Percentiles rank a stretch among this genome's conserved stretches.
Evolutionary conservation across 2,329 filamentous ascomycete genomes (phyloP).

Genomic region (Gnomoniopsis smithogilvyi): DNA sequence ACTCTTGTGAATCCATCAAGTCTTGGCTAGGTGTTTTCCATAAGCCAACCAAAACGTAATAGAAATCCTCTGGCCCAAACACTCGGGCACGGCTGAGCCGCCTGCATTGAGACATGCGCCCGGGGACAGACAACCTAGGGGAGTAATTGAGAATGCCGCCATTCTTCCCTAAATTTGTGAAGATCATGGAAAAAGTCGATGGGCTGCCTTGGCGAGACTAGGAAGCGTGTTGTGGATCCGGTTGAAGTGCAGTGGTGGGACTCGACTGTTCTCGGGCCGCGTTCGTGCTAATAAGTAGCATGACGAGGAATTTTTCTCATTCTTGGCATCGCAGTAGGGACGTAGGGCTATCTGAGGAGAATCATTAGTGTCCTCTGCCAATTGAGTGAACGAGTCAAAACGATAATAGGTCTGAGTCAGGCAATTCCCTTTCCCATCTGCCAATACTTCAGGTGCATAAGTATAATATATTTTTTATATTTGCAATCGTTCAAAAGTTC

Average conservation of each 20-base stretch:
- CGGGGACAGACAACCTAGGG: neutral
- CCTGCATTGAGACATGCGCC: neutral
- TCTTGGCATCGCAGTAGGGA: too few species aligned
- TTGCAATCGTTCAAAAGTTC: too few species aligned
- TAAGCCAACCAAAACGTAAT: conserved; percentile 25
- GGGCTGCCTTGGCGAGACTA: neutral
- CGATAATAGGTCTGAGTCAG: too few species aligned
- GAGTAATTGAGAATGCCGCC: neutral
- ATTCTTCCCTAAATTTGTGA: neutral
- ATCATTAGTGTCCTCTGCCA: too few species aligned
- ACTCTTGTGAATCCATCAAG: neutral
- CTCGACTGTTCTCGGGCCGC: neutral
- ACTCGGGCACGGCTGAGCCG: conserved; percentile 2
- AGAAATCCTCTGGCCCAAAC: conserved; percentile 6
- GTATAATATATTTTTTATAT: too few species aligned
- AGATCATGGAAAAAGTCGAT: neutral
- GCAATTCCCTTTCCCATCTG: too few species aligned
- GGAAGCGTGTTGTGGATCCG: neutral
- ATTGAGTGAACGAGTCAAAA: too few species aligned
- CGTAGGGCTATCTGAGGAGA: too few species aligned
- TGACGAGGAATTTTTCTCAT: too few species aligned
- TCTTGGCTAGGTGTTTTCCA: neutral
- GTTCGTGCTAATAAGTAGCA: too few species aligned
- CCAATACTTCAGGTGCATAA: too few species aligned
- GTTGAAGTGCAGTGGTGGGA: neutral